These are phyloP conservation scores for Calcarisporium arbuscula DNA, from an alignment of 2,329 filamentous ascomycete species.

Conservation along the genomic window DNA sequence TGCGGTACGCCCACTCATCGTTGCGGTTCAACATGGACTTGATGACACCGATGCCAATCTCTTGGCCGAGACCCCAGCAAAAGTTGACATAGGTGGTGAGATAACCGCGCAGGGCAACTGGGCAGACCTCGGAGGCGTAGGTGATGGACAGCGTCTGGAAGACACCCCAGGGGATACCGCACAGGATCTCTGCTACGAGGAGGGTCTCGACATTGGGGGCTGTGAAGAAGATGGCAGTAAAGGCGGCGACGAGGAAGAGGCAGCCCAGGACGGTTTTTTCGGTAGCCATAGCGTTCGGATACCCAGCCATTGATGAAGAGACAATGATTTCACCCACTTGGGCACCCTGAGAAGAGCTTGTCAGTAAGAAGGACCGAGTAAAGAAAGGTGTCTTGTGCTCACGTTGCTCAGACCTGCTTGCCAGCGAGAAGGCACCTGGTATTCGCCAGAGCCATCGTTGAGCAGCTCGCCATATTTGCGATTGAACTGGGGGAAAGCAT, in stretches of 20 bases:
- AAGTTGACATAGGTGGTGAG: slow-evolving; percentile 71
- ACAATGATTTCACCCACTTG: slow-evolving; percentile 54
- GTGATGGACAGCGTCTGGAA: slow-evolving; percentile 55
- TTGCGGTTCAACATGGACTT: slow-evolving; percentile 57
- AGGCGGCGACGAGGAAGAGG: slow-evolving; percentile 46
- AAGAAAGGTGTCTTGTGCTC: slow-evolving; percentile 19
- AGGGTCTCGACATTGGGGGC: slow-evolving; percentile 53
- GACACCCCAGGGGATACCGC: slow-evolving; percentile 57
- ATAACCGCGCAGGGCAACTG: slow-evolving; percentile 64
- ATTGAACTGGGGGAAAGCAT: slow-evolving; percentile 52
- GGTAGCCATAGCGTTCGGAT: slow-evolving; percentile 62
- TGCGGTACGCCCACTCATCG: slow-evolving; percentile 64
- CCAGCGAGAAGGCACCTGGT: slow-evolving; percentile 54
- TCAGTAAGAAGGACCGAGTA: too few species aligned
- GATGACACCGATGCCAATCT: slow-evolving; percentile 68
- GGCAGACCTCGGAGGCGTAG: slow-evolving; percentile 68
- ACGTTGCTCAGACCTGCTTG: slow-evolving; percentile 55
- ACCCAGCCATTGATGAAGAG: slow-evolving; percentile 60
- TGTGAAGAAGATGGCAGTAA: slow-evolving; percentile 60
- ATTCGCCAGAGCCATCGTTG: slow-evolving; percentile 37
- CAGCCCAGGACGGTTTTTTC: slow-evolving; percentile 57
- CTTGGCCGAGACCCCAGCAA: slow-evolving; percentile 71
- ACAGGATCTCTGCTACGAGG: slow-evolving; percentile 55
- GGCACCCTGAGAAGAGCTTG: slow-evolving; percentile 14
- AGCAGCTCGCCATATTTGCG: slow-evolving; percentile 48